Evolutionary conservation across 371 early-diverging fungal species (phyloP), one percentile per base, ranked within the genome.

Genomic region (Zopfochytrium polystomum): DNA sequence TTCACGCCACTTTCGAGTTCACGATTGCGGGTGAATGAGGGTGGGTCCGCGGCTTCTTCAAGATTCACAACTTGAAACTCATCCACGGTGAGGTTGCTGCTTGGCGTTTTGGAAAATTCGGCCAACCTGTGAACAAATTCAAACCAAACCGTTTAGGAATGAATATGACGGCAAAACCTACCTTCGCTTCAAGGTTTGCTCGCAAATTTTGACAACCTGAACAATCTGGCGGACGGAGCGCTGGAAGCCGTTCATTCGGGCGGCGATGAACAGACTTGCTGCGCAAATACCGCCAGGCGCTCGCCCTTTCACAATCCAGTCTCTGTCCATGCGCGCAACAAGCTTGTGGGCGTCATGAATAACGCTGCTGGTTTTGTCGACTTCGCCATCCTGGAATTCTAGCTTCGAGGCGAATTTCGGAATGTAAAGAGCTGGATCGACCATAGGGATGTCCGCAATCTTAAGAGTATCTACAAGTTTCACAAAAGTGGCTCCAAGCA

Each of bases 281-380:
- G 97, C 60, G 77, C 99, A 99, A 32, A 99, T 87, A 67, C 99
- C 99, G n/a, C 96, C 88, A 6, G 99, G 99, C 20, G 96, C 83
- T 66, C 99, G 85, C 44, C 99, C 99, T 1, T 85, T 87, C 45
- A 88, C 81, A 55, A 99, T 95, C 99, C 99, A 99, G 80, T 99
- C 99, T 49, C 96, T 83, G 54, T 94, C 90, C 99, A 99, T 97
- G 49, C 99, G 85, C 54, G 87, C 85, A 2, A 95, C 91, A 18
- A 99, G 72, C 20, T 95, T 85, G 23, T 88, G 75, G 0, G 98
- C 93, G 63, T 94, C 92, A 29, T 81, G 71, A 11, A 87, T 85
- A 0, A 97, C 95, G 25, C 78, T 73, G 46, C 82, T 83, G 18
- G 88, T 90, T 64, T 89, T 87, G 55, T 53, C 38, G n/a, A n/a